Evolutionary conservation across 1,284 basidiomycete species (phyloP).

Genomic region (Heterobasidion irregulare): DNA sequence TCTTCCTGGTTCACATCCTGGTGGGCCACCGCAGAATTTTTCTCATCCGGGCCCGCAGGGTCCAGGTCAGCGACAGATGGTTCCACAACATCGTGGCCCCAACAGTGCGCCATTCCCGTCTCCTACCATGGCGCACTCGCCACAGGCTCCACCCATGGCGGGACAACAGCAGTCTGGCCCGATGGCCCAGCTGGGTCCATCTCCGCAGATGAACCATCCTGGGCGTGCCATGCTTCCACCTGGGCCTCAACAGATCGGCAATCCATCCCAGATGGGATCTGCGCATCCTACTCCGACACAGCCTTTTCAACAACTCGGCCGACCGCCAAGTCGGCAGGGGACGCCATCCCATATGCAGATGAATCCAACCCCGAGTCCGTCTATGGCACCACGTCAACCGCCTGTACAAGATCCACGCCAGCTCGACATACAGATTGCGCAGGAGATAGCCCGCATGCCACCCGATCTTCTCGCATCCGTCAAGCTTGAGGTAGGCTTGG

Average conservation of each 20-base stretch:
- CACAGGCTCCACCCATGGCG: conserved; percentile 22
- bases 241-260: conserved; percentile 24
- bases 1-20: conserved; percentile 14
- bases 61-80: conserved; percentile 23
- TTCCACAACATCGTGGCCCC: conserved; percentile 26
- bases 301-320: conserved; percentile 28
- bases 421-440: conserved; percentile 14
- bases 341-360: conserved; percentile 37
- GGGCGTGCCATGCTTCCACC: conserved; percentile 44
- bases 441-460: conserved; percentile 32
- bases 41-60: conserved; percentile 14
- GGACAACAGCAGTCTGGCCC: conserved; percentile 24
- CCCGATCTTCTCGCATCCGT: conserved; percentile 21
- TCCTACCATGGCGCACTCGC: conserved; percentile 33
- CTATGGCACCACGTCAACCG: conserved; percentile 36
- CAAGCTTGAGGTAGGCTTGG: conserved; percentile 38
- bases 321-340: conserved; percentile 49
- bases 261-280: conserved; percentile 19
- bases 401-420: conserved; percentile 16
- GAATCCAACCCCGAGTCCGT: conserved; percentile 47
- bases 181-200: conserved; percentile 42
- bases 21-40: conserved; percentile 9
- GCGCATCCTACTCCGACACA: conserved; percentile 32
- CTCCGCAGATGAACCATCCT: conserved; percentile 38
- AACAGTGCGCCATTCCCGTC: conserved; percentile 34